These are phyloP conservation scores for Myxozyma vanderwaltii DNA, from an alignment of 805 yeast genomes.

Conservation along the genomic window DNA sequence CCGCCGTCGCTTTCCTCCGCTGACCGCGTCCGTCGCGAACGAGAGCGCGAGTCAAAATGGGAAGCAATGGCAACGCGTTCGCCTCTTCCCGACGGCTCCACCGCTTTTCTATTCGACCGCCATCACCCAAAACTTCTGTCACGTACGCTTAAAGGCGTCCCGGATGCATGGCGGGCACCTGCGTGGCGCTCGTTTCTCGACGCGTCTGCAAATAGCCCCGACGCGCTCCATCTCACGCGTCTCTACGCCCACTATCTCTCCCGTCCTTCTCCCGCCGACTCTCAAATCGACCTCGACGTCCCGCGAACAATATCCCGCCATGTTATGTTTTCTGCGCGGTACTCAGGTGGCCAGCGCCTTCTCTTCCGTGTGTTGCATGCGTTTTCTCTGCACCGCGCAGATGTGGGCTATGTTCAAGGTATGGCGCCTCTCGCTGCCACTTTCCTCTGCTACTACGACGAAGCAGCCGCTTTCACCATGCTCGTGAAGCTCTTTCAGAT, in stretches of 20 bases:
- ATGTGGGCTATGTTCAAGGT: constrained; percentile 45
- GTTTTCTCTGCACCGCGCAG: constrained; percentile 28
- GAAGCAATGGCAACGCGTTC: constrained; percentile 10
- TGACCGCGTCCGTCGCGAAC: constrained; percentile 1
- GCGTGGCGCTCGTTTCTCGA: constrained; percentile 35
- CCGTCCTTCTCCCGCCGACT: constrained; percentile 26
- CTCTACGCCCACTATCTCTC: constrained; percentile 10
- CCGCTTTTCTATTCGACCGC: constrained; percentile 8
- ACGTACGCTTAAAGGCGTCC: constrained; percentile 33
- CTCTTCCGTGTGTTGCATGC: constrained; percentile 34
- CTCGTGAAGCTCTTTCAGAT: constrained; percentile 20
- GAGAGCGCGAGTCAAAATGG: constrained; percentile 19
- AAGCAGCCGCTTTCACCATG: constrained; percentile 28
- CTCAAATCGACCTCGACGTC: constrained; percentile 35
- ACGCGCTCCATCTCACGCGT: not conserved
- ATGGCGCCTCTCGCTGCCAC: constrained; percentile 49
- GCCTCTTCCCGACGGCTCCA: not conserved
- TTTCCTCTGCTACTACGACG: constrained; percentile 41
- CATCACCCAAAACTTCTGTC: constrained; percentile 8
- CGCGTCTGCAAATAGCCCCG: constrained; percentile 1
- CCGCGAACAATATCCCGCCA: constrained; percentile 33
- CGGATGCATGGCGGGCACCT: constrained; percentile 33
- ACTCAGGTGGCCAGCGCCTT: constrained; percentile 34
- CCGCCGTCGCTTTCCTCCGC: not conserved
- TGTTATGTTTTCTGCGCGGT: constrained; percentile 33